Evolutionary conservation across 2,329 filamentous ascomycete genomes (phyloP), one percentile per base, ranked within the genome.

Genomic region (Aschersonia sp.): DNA sequence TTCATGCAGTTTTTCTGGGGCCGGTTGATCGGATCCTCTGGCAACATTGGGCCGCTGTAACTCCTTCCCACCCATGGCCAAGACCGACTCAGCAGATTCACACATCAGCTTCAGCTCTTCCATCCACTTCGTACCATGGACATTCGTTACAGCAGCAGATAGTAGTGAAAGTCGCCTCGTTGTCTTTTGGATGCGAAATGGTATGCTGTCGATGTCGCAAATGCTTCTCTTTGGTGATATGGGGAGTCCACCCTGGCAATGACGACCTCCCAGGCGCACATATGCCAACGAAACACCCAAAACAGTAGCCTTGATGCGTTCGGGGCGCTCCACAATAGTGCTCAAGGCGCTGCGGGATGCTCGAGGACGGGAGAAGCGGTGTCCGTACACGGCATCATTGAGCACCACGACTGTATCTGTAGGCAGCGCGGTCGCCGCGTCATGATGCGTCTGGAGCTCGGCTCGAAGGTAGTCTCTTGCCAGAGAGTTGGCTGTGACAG

Each of bases 91-190:
- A 4, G 90, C 88, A 43, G 77, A 71, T 32, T 87, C 75, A 60
- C 92, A 97, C 83, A 97, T 87, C 6, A 74, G 69, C 63, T 81
- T 84, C 45, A 98, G 67, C 60, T 97, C 90, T 46, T 85, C 79
- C 89, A 97, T 95, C 90, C 90, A 95, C 53, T 84, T 84, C 3
- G 71, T 74, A 1, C 90, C 90, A 65, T 98, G 92, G 0, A 98
- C 88, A 60, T 90, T 87, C 6, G 87, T 90, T 6, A 97, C 89
- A 1, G 81, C 81, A 3, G 79, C 74, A 2, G 87, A 87, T 14
- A 74, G 76, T 32, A 98, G 71, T 5, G 84, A 68, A 47, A 95
- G 64, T 6, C 71, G 74, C 8, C 92, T 76, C 6, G 74, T 73
- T 0, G 89, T 92, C 65, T 89, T 94, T 50, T 79, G 77, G 55